Evolutionary conservation across 2,329 filamentous ascomycete species (phyloP), one percentile per base, ranked within the genome.

Genomic region (Canariomyces notabilis): DNA sequence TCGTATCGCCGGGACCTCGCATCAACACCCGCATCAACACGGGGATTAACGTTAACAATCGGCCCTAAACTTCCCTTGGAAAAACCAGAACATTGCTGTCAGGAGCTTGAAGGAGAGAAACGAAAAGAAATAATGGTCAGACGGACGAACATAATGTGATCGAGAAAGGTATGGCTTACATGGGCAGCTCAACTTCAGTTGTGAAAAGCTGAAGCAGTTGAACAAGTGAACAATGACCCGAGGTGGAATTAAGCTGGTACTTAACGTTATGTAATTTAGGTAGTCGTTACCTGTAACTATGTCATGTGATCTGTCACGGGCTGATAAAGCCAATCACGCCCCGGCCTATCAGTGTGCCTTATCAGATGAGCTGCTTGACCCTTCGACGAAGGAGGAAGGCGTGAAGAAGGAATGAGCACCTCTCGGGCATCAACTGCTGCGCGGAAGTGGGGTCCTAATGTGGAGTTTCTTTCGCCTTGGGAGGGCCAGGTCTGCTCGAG

Each of bases 371-470:
- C 26, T 36, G 37, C 39, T 43, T 50, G 34, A 35, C 34, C 31
- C n/a, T n/a, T n/a, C 19, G 51, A 53, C 56, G 20, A 56, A 57
- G 48, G 38, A 48, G 56, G 56, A 57, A 57, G 53, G 55, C 46
- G 53, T 47, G 53, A 57, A 41, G 44, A 29, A 26, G 39, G 14
- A 21, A 41, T 34, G 29, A 44, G 37, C 36, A 33, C 41, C n/a
- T 31, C 38, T 46, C 37, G 37, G 51, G 42, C 44, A 37, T 53
- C 45, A 48, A 34, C 36, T 26, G 32, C 18, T 29, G 42, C 21
- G 21, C 43, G 37, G 37, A 42, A 50, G 39, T 21, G 39, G 45
- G 37, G 31, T 43, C 44, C 51, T 48, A 23, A 60, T 60, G 58
- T 57, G 52, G 58, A 51, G 51, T 50, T 50, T 56, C 38, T 42